These are phyloP conservation scores for Fusarium multiceps DNA, from an alignment of 2,329 filamentous ascomycete species.

Conservation along the genomic window DNA sequence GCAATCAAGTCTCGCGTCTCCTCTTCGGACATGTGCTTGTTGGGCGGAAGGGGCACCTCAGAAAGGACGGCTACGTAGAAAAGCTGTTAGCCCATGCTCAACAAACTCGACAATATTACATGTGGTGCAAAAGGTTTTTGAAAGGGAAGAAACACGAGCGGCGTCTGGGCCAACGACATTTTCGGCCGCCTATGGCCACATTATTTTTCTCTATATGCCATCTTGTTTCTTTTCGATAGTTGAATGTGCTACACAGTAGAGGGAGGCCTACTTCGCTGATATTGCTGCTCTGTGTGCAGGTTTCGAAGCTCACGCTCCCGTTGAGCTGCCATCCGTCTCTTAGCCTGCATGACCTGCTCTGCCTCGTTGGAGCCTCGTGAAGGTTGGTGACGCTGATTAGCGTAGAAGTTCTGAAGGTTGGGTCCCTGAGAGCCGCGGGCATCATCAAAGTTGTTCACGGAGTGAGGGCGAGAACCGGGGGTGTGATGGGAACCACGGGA, in stretches of 20 bases:
- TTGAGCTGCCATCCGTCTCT: conserved; percentile 98
- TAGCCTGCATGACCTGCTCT: conserved; percentile 98
- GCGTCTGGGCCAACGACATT: conserved; percentile 39
- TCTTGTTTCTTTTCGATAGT: conserved; percentile 50
- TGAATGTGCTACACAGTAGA: conserved; percentile 74
- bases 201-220: conserved; percentile 54
- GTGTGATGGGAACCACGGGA: conserved; percentile 74
- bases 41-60: conserved; percentile 56
- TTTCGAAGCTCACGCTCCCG: conserved; percentile 99
- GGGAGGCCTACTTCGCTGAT: conserved; percentile 97
- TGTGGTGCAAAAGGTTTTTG: conserved; percentile 39
- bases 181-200: conserved; percentile 44
- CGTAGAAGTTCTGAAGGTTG: conserved; percentile 91
- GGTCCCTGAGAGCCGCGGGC: conserved; percentile 76
- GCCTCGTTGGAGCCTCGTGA: conserved; percentile 87
- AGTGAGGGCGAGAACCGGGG: conserved; percentile 79
- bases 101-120: conserved; percentile 47
- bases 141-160: conserved; percentile 43
- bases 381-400: conserved; percentile 89
- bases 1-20: conserved; percentile 96
- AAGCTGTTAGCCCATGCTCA: conserved; percentile 53
- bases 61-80: conserved; percentile 62
- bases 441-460: conserved; percentile 84
- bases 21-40: conserved; percentile 93
- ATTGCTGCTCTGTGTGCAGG: conserved; percentile 99